Evolutionary conservation across 2,329 filamentous ascomycete genomes (phyloP).

Genomic region (Fusarium multiceps): DNA sequence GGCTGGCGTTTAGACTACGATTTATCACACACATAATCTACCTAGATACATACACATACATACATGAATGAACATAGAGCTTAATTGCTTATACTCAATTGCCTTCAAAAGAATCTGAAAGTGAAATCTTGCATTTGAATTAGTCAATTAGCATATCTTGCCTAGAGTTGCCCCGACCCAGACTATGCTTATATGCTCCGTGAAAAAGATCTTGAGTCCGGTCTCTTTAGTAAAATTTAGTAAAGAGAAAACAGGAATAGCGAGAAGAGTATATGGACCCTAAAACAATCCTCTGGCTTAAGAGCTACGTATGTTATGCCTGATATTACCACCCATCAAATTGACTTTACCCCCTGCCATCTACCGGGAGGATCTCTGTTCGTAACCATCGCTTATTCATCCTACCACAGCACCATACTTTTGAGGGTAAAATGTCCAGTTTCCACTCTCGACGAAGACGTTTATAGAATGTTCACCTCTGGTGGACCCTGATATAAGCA

Average conservation of each 20-base stretch:
- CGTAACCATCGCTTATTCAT: background rate
- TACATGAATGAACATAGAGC: constrained; percentile 34
- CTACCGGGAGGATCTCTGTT: background rate
- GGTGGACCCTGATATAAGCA: background rate
- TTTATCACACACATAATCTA: constrained; percentile 36
- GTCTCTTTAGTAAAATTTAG: too few species aligned
- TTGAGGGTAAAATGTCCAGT: background rate
- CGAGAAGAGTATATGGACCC: background rate
- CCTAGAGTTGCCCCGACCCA: background rate
- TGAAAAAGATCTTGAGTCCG: background rate
- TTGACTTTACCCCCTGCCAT: background rate
- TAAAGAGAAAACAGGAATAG: background rate
- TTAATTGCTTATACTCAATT: constrained; percentile 6
- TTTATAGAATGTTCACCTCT: background rate
- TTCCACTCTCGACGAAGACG: background rate
- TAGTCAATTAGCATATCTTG: background rate
- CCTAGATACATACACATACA: constrained; percentile 35
- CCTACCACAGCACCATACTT: too few species aligned
- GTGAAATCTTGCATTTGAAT: background rate
- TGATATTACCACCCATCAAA: background rate
- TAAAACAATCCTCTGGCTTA: background rate
- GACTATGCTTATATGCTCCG: background rate
- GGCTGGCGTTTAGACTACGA: constrained; percentile 42
- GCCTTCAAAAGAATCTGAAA: background rate
- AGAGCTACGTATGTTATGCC: background rate